Conservation (phyloP, 2,329 filamentous ascomycete species). For the Juglanconis juglandina region DNA sequence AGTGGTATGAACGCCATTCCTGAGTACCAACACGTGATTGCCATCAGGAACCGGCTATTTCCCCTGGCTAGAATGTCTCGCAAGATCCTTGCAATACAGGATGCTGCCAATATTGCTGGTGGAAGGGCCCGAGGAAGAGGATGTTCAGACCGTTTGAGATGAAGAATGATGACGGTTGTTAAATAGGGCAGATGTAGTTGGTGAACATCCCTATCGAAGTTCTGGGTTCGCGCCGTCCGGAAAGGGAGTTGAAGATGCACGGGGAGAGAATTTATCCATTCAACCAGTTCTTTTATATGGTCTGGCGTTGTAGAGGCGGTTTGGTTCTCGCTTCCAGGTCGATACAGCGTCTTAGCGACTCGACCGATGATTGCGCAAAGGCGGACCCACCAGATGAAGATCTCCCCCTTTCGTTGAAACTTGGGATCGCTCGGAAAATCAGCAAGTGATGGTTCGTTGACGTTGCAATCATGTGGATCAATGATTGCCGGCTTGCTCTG, state of each 20-base stretch:
- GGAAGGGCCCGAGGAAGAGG: constrained; percentile 35
- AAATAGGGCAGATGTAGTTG: constrained; percentile 40
- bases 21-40: constrained; percentile 42
- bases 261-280: constrained; percentile 34
- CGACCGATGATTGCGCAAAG: constrained; percentile 38
- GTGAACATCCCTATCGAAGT: constrained; percentile 36
- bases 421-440: constrained; percentile 35
- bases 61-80: constrained; percentile 37
- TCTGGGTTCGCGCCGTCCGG: constrained; percentile 24
- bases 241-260: constrained; percentile 32
- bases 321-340: not conserved
- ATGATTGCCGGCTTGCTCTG: constrained; percentile 43
- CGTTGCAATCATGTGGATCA: constrained; percentile 38
- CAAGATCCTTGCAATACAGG: constrained; percentile 36
- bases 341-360: constrained; percentile 30
- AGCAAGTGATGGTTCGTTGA: constrained; percentile 32
- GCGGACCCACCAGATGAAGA: constrained; percentile 41
- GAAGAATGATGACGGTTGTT: constrained; percentile 38
- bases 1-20: constrained; percentile 39
- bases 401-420: constrained; percentile 32
- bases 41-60: constrained; percentile 37
- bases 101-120: constrained; percentile 35
- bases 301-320: not conserved
- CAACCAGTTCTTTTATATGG: constrained; percentile 28
- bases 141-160: constrained; percentile 32